A percentile compares a stretch with the other conserved stretches of the same genome.
phyloP scores from a whole-genome alignment of 768 basidiomycete genomes.

The Suillus lakei region DNA sequence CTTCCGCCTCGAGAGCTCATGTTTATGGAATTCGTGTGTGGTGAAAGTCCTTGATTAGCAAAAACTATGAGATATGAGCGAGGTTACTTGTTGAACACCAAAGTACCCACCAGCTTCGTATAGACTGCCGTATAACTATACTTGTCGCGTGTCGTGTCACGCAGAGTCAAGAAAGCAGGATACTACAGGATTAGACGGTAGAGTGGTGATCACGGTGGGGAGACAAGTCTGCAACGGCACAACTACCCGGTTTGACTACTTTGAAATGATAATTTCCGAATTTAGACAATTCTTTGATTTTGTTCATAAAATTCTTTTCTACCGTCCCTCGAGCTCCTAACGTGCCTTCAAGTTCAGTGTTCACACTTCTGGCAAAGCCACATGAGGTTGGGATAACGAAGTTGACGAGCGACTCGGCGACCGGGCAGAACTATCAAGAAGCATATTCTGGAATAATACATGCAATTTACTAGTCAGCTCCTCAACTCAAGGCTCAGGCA shows the following conservation, averaged over 20 bases:
- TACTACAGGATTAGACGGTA: constrained; percentile 3
- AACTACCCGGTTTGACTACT: constrained; percentile 7
- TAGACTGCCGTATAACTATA: not conserved
- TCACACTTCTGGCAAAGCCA: not conserved
- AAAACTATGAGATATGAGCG: constrained; percentile 12
- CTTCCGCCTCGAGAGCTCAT: constrained; percentile 70
- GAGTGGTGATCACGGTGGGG: constrained; percentile 8
- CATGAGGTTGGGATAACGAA: not conserved
- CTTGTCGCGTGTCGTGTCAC: not conserved
- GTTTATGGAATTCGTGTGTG: constrained; percentile 17
- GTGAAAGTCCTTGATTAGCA: constrained; percentile 2
- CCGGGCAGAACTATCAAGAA: not conserved
- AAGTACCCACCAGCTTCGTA: constrained; percentile 6
- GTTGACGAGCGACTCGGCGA: not conserved
- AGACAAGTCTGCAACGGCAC: constrained; percentile 7
- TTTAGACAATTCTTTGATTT: constrained; percentile 4
- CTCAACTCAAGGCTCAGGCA: not conserved
- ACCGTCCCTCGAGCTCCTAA: not conserved
- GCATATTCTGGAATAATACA: not conserved
- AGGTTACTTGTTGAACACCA: not conserved
- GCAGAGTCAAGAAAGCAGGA: not conserved
- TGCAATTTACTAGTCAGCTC: not conserved
- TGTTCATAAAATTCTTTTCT: constrained; percentile 5
- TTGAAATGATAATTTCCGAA: constrained; percentile 2
- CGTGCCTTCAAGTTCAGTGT: too few species aligned